These are phyloP conservation scores for Potentilla sterilis DNA, from an alignment of 306 rosid species.

Conservation along the genomic window DNA sequence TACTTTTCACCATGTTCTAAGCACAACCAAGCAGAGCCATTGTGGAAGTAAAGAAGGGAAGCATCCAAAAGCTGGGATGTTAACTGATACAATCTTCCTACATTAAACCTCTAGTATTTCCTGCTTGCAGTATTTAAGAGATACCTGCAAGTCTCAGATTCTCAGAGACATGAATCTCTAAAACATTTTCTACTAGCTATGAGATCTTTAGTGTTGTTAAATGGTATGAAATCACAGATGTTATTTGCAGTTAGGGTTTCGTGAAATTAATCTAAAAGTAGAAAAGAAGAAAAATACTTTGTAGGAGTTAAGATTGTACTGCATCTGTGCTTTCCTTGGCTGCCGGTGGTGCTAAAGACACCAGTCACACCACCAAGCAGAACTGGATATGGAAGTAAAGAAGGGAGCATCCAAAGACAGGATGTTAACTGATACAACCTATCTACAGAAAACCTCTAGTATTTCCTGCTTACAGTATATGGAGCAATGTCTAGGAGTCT, in stretches of 20 bases:
- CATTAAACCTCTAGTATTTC: conserved; percentile 51
- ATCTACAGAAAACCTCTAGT: conserved; percentile 57
- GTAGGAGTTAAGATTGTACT: background rate
- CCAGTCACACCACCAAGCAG: no score
- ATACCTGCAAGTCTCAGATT: conserved; percentile 66
- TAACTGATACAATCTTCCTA: conserved; percentile 92
- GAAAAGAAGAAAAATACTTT: background rate
- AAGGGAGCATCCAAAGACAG: conserved; percentile 28
- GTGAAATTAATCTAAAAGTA: background rate
- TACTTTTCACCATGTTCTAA: conserved; percentile 2
- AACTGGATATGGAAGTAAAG: no score
- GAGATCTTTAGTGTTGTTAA: background rate
- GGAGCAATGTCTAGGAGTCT: conserved; percentile 51
- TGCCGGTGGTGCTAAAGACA: background rate
- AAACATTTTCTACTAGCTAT: background rate
- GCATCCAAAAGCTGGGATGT: conserved; percentile 70
- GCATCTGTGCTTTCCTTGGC: background rate
- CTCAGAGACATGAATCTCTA: conserved; percentile 46
- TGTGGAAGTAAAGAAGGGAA: conserved; percentile 91
- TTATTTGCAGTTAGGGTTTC: background rate
- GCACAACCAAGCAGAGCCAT: conserved; percentile 18
- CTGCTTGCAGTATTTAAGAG: conserved; percentile 69
- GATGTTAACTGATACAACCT: conserved; percentile 87
- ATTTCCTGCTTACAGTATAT: conserved; percentile 70
- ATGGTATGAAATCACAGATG: background rate